Percentiles rank a stretch among this genome's conserved stretches.
phyloP scores from a whole-genome alignment of 75 land plant species.

The Pinus taeda region DNA sequence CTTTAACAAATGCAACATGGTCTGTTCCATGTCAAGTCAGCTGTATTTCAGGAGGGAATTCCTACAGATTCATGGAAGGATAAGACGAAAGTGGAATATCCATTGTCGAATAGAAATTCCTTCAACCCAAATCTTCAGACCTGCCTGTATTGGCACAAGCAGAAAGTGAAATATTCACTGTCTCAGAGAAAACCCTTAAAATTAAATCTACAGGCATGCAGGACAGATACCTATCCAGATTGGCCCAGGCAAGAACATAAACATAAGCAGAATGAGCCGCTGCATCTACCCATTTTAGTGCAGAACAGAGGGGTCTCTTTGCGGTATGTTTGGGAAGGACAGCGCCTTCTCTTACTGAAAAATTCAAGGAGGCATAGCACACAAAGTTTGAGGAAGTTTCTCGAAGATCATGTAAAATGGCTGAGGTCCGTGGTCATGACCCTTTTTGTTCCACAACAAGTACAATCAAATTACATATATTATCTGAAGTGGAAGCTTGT shows the following conservation, averaged over 20 bases:
- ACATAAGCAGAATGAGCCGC: not conserved
- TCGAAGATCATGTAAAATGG: constrained; percentile 1
- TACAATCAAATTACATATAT: constrained; percentile 39
- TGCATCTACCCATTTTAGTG: constrained; percentile 3
- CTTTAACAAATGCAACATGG: no score
- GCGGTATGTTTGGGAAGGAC: constrained; percentile 8
- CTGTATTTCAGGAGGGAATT: not conserved
- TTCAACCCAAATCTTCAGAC: not conserved
- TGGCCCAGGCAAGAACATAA: not conserved
- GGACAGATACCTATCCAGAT: not conserved
- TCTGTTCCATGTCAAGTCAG: not conserved
- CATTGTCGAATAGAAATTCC: not conserved
- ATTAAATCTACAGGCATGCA: not conserved
- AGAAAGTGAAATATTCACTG: not conserved
- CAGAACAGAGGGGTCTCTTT: constrained; percentile 3
- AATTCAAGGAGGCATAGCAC: not conserved
- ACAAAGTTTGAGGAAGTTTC: not conserved
- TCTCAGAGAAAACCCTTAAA: not conserved
- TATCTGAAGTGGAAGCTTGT: constrained; percentile 65
- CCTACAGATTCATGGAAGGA: not conserved
- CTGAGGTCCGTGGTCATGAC: constrained; percentile 9
- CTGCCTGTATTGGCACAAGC: not conserved
- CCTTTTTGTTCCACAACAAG: constrained; percentile 54
- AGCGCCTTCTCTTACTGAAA: not conserved
- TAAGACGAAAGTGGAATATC: not conserved